Base-by-base conservation (phyloP, 1,284 basidiomycete genomes). In the Sporisorium graminicola region DNA sequence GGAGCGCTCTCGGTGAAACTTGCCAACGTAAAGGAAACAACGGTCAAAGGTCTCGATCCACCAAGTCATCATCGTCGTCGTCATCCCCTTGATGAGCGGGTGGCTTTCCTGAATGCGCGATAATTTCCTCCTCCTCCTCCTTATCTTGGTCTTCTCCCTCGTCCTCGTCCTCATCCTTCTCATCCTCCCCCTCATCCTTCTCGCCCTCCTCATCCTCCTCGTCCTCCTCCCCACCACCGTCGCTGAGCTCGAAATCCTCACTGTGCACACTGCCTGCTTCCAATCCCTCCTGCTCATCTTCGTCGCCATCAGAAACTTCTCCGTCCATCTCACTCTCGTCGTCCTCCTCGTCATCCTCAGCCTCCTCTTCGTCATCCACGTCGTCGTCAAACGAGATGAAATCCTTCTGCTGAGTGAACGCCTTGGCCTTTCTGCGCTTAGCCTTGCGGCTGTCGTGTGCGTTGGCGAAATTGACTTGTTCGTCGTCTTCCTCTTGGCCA, bases 311-410 rank as follows among this genome's bases (percentile, higher is more conserved):
- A 4, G 50, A 57, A 13, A n/a, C 22, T 5, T 69, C 72, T 27
- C 29, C 58, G 8, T 58, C 60, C 10, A 61, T 65, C 16, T 61
- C 60, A 5, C 33, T 44, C 12, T 69, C 67, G 1, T 58, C 55
- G 4, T 55, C 42, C 1, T 55, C 57, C 6, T 37, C 66, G 2
- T 66, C 71, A 0, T 67, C 71, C 3, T n/a, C n/a, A n/a, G n/a
- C 10, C 13, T 55, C 68, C 0, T 70, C 67, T 3, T 69, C 70
- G 2, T 66, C 71, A 0, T 67, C 71, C 3, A 73, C 74, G 3
- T 65, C 67, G 50, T 77, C 81, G 31, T 72, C 77, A 37, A 85
- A 81, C 12, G 73, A 78, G 29, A 85, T 83, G 49, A 76, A 84
- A 61, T 84, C 82, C 49, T 67, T 62, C 66, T 84, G 80, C 44